Evolutionary conservation across 179 eudicot species (phyloP).

Genomic region (Silene noctiflora): DNA sequence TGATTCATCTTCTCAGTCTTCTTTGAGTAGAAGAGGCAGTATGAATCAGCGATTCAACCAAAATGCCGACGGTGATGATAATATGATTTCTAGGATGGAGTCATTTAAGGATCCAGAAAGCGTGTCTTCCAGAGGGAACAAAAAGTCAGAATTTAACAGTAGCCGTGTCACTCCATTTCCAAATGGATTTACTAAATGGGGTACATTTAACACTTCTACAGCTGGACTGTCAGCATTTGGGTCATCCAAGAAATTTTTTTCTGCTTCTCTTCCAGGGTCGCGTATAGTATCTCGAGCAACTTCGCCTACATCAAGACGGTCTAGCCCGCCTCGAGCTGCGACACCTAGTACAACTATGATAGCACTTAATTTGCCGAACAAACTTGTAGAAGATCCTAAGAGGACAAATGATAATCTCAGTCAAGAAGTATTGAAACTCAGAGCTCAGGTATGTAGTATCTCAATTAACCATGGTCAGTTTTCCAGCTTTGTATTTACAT

Average conservation of each 20-base stretch:
- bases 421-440: constrained; percentile 55
- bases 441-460: constrained; percentile 48
- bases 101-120: constrained; percentile 37
- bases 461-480: background rate
- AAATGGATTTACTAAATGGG: constrained; percentile 41
- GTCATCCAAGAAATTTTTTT: constrained; percentile 43
- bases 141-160: constrained; percentile 42
- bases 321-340: constrained; percentile 49
- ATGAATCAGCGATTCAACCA: constrained; percentile 38
- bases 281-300: constrained; percentile 52
- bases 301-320: constrained; percentile 67
- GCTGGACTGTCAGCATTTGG: constrained; percentile 38
- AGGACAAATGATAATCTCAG: constrained; percentile 40
- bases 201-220: constrained; percentile 33
- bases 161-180: constrained; percentile 52
- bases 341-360: constrained; percentile 37
- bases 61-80: constrained; percentile 40
- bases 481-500: background rate
- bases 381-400: constrained; percentile 35
- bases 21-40: constrained; percentile 45
- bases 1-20: constrained; percentile 46
- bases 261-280: constrained; percentile 53
- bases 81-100: constrained; percentile 34
- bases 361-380: constrained; percentile 34
- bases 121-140: constrained; percentile 39